Percentiles rank a stretch among this genome's conserved stretches.
phyloP scores from a whole-genome alignment of 2,329 filamentous ascomycete species.

The Fusarium sp. region DNA sequence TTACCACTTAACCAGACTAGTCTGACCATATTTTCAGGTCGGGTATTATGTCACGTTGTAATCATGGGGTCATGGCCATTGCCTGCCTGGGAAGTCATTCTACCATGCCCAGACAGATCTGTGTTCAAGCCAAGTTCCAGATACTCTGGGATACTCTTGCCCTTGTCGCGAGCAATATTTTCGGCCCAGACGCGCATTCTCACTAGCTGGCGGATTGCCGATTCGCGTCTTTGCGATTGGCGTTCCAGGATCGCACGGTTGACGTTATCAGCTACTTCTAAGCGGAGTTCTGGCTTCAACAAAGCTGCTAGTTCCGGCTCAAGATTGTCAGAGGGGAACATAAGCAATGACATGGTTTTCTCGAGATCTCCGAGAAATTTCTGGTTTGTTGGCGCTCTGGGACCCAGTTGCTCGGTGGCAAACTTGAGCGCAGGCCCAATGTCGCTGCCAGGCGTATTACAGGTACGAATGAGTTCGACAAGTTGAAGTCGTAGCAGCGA shows the following conservation, averaged over 20 bases:
- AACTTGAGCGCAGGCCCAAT: slow-evolving; percentile 86
- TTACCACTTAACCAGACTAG: slow-evolving; percentile 33
- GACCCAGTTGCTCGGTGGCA: slow-evolving; percentile 86
- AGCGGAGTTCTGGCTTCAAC: slow-evolving; percentile 81
- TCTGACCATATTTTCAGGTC: slow-evolving; percentile 9
- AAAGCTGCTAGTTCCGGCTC: slow-evolving; percentile 80
- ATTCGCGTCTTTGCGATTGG: slow-evolving; percentile 79
- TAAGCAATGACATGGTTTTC: slow-evolving; percentile 89
- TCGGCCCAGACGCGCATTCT: slow-evolving; percentile 89
- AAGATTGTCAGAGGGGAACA: slow-evolving; percentile 85
- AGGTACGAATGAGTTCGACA: slow-evolving; percentile 88
- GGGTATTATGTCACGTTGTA: slow-evolving; percentile 55
- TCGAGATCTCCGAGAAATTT: slow-evolving; percentile 89
- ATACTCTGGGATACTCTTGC: slow-evolving; percentile 48
- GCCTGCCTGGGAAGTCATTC: slow-evolving; percentile 42
- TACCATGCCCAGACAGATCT: slow-evolving; percentile 49
- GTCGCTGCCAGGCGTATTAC: slow-evolving; percentile 74
- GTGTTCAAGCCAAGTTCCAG: slow-evolving; percentile 53
- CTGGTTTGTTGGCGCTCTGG: slow-evolving; percentile 82
- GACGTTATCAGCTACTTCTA: slow-evolving; percentile 85
- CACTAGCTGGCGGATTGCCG: slow-evolving; percentile 83
- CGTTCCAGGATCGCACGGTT: slow-evolving; percentile 87
- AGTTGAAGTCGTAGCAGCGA: slow-evolving; percentile 89
- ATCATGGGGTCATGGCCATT: slow-evolving; percentile 65
- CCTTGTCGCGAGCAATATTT: slow-evolving; percentile 60